A percentile compares a stretch with the other conserved stretches of the same genome.
Conservation (phyloP, 1,139 yeast species). For the Geotrichum phurueaensis region DNA sequence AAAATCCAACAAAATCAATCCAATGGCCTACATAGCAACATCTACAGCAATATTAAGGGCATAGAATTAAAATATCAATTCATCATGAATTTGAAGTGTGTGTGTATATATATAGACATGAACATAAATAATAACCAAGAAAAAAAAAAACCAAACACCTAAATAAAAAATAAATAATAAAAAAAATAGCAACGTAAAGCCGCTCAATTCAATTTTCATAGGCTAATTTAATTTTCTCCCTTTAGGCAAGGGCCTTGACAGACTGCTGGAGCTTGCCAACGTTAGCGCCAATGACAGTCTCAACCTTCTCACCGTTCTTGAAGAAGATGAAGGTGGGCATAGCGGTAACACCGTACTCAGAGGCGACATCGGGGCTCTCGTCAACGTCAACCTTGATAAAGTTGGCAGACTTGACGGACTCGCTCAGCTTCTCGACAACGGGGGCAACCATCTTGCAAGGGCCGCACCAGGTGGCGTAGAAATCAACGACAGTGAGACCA, state of each 20-base stretch:
- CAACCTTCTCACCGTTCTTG: constrained; percentile 58
- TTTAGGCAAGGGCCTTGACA: constrained; percentile 28
- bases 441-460: constrained; percentile 90
- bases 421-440: constrained; percentile 56
- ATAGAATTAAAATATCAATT: background rate
- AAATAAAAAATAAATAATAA: too few species aligned
- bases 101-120: background rate
- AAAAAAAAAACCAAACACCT: background rate
- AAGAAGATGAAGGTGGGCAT: constrained; percentile 85
- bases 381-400: constrained; percentile 83
- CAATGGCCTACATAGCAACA: background rate
- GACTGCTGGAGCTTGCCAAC: constrained; percentile 29
- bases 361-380: constrained; percentile 59
- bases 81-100: background rate
- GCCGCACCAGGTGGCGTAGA: constrained; percentile 90
- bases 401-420: constrained; percentile 43
- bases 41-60: background rate
- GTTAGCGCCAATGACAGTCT: constrained; percentile 73
- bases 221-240: background rate
- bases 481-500: constrained; percentile 69
- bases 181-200: too few species aligned
- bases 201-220: background rate
- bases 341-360: constrained; percentile 62
- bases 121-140: background rate
- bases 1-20: too few species aligned